These are phyloP conservation scores for Coemansia reversa DNA, from an alignment of 192 early-diverging fungal genomes.

Conservation along the genomic window DNA sequence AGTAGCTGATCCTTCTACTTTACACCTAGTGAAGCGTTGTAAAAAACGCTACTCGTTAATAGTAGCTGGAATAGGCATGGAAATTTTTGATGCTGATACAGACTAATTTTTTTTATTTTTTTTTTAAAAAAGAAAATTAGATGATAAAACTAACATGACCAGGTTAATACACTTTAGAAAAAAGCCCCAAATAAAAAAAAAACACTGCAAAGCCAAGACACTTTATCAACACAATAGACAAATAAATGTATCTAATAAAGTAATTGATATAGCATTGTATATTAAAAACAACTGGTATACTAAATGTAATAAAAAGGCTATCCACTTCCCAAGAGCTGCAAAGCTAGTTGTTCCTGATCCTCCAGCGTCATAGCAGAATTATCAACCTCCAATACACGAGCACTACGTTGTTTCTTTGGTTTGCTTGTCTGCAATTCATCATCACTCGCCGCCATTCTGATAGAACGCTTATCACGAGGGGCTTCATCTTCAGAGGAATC, in stretches of 20 bases:
- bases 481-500: constrained; percentile 16
- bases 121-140: neutral
- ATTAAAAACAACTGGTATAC: too few species aligned
- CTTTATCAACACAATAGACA: too few species aligned
- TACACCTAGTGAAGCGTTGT: neutral
- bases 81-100: neutral
- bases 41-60: neutral
- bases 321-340: constrained; percentile 41
- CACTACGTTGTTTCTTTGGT: constrained; percentile 7
- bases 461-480: constrained; percentile 30
- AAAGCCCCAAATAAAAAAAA: too few species aligned
- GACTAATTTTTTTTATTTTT: neutral
- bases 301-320: constrained; percentile 4
- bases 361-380: constrained; percentile 44
- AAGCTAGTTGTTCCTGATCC: constrained; percentile 52
- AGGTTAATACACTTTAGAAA: too few species aligned
- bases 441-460: constrained; percentile 29
- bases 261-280: too few species aligned
- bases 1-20: constrained; percentile 64
- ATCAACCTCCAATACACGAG: constrained; percentile 41
- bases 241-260: too few species aligned
- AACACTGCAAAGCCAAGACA: too few species aligned
- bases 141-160: too few species aligned
- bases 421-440: constrained; percentile 4
- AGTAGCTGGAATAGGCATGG: neutral